phyloP scores from a whole-genome alignment of 148 eudicot genomes.

The Nepenthes mirabilis region DNA sequence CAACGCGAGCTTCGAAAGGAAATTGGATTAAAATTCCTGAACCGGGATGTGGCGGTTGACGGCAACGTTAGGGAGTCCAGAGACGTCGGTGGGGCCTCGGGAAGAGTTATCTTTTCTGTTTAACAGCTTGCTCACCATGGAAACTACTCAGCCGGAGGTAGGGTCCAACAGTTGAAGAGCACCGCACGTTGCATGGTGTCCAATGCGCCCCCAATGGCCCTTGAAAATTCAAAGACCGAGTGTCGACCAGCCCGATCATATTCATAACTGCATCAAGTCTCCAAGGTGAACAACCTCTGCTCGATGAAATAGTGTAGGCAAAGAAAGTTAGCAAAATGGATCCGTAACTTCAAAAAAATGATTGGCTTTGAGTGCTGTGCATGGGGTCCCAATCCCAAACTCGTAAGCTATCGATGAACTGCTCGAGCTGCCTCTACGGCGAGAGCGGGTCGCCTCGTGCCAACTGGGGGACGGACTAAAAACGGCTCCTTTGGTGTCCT shows the following conservation, averaged over 20 bases:
- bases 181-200: background rate
- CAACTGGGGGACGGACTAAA: conserved; percentile 17
- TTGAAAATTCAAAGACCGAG: conserved; percentile 1
- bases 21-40: background rate
- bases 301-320: background rate
- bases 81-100: conserved; percentile 6
- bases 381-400: conserved; percentile 6
- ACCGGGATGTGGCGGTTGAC: background rate
- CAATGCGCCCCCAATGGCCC: background rate
- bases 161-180: background rate
- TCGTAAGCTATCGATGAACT: conserved; percentile 1
- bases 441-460: conserved; percentile 16
- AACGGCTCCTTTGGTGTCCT: conserved; percentile 6
- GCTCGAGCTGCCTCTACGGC: background rate
- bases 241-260: background rate
- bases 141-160: conserved; percentile 4
- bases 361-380: conserved; percentile 11
- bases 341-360: conserved; percentile 1
- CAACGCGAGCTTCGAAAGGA: background rate
- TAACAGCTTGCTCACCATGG: conserved; percentile 8
- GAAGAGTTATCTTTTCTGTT: conserved; percentile 8
- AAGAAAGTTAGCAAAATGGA: background rate
- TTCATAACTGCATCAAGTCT: conserved; percentile 1
- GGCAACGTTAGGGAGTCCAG: conserved; percentile 4
- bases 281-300: conserved; percentile 1